phyloP scores from a whole-genome alignment of 2,329 filamentous ascomycete species.

The Colletotrichum siamense region DNA sequence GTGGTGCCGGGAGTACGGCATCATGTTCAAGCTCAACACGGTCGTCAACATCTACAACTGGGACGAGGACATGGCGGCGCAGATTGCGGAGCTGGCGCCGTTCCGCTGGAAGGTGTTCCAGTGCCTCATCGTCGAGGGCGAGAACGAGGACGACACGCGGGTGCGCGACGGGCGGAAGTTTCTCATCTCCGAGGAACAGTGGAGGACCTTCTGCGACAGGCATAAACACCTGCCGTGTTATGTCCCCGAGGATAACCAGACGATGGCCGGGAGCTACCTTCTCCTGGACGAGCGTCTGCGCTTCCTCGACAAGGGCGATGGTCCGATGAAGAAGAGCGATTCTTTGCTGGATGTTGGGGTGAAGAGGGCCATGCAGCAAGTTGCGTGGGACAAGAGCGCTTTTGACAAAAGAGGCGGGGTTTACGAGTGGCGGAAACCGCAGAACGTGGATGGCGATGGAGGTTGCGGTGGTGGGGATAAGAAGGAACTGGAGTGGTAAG shows the following conservation, averaged over 20 bases:
- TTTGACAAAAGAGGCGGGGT: constrained; percentile 50
- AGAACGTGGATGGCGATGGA: neutral
- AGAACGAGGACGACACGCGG: constrained; percentile 52
- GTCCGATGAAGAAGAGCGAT: constrained; percentile 31
- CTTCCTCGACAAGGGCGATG: constrained; percentile 51
- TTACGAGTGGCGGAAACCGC: constrained; percentile 50
- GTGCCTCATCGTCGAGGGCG: constrained; percentile 54
- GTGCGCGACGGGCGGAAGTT: constrained; percentile 48
- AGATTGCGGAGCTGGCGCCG: constrained; percentile 44
- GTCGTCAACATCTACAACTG: constrained; percentile 55
- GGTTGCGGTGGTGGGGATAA: neutral
- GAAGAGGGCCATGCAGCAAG: constrained; percentile 44
- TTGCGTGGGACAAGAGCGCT: constrained; percentile 50
- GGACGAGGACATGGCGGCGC: constrained; percentile 52
- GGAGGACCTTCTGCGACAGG: constrained; percentile 46
- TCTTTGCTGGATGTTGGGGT: constrained; percentile 54
- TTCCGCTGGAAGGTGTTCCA: constrained; percentile 64
- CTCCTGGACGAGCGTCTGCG: constrained; percentile 57
- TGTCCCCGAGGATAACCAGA: constrained; percentile 52
- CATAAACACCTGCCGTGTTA: constrained; percentile 46
- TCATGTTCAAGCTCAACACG: constrained; percentile 65
- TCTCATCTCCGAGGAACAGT: constrained; percentile 52
- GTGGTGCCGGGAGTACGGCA: constrained; percentile 50
- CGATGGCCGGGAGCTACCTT: constrained; percentile 58
- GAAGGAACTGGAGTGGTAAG: neutral